phyloP scores from a whole-genome alignment of 352 stramenopile genomes.

The Bremia lactucae region DNA sequence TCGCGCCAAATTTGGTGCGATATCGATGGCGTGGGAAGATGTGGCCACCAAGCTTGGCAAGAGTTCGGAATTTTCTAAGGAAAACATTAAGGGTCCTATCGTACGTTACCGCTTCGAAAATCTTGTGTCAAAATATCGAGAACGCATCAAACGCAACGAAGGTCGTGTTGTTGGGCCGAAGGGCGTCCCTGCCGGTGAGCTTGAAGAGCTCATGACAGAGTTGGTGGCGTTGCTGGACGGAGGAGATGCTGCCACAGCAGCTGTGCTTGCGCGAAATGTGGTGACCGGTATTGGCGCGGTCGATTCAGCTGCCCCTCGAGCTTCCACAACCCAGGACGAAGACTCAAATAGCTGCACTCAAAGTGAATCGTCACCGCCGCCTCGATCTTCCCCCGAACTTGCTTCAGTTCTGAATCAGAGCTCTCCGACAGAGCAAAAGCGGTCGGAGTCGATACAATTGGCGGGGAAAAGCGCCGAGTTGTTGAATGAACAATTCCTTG shows the following conservation, averaged over 20 bases:
- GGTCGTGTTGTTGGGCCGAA: conserved; percentile 18
- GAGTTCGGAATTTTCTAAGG: conserved; percentile 19
- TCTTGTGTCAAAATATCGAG: conserved; percentile 21
- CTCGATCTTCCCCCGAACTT: conserved; percentile 4
- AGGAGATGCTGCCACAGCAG: conserved; percentile 16
- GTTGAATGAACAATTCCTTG: not conserved
- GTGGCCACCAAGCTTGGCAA: conserved; percentile 19
- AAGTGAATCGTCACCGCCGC: conserved; percentile 12
- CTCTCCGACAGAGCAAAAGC: not conserved
- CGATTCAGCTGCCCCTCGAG: not conserved
- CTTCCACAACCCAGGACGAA: conserved; percentile 9
- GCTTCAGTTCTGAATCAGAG: conserved; percentile 4
- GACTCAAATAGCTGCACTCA: conserved; percentile 7
- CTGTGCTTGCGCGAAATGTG: conserved; percentile 18
- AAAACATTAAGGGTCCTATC: conserved; percentile 22
- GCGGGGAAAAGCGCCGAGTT: not conserved
- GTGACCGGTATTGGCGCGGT: conserved; percentile 10
- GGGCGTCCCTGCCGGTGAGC: conserved; percentile 17
- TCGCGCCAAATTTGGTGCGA: conserved; percentile 24
- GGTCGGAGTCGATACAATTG: not conserved
- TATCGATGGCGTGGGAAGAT: conserved; percentile 24
- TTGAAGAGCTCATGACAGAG: conserved; percentile 28
- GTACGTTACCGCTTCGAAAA: conserved; percentile 31
- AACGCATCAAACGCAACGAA: conserved; percentile 22
- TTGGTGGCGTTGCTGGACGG: conserved; percentile 20